These are phyloP conservation scores for Juglanconis juglandina DNA, from an alignment of 2,329 filamentous ascomycete species.

Conservation along the genomic window DNA sequence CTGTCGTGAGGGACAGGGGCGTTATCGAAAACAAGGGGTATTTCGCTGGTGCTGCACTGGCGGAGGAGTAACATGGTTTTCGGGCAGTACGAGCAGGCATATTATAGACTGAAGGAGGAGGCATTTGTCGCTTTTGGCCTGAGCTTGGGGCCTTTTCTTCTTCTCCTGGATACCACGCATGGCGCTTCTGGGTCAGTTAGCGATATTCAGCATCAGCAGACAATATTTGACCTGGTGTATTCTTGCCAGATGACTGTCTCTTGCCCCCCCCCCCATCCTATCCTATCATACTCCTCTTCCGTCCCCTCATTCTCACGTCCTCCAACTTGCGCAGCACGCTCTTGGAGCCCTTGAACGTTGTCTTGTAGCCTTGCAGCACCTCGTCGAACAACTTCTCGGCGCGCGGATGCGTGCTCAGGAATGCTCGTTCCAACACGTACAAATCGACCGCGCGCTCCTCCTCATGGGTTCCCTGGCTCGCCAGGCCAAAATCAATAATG, in stretches of 20 bases:
- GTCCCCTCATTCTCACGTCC: constrained; percentile 86
- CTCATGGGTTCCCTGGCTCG: constrained; percentile 74
- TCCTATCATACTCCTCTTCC: constrained; percentile 96
- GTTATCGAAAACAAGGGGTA: constrained; percentile 99
- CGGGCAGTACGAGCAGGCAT: not conserved
- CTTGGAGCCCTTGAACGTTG: constrained; percentile 70
- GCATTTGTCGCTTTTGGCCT: not conserved
- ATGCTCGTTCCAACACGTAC: constrained; percentile 92
- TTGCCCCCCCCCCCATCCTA: constrained; percentile 32
- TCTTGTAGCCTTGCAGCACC: constrained; percentile 70
- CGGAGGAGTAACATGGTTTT: constrained; percentile 30
- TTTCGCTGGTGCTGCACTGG: constrained; percentile 79
- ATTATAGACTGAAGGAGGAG: not conserved
- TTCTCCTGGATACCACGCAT: not conserved
- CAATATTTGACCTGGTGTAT: not conserved
- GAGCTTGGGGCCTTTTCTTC: not conserved
- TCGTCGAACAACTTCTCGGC: constrained; percentile 74
- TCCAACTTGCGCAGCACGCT: constrained; percentile 78
- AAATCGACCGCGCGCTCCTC: constrained; percentile 95
- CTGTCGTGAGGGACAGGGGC: constrained; percentile 86
- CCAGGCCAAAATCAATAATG: constrained; percentile 91
- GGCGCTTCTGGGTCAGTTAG: not conserved
- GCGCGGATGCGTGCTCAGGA: constrained; percentile 88
- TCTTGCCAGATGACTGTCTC: not conserved
- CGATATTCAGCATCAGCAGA: not conserved